Percentiles rank a stretch among this genome's conserved stretches.
phyloP scores from a whole-genome alignment of 2,329 filamentous ascomycete genomes.

The Didymella sp. region DNA sequence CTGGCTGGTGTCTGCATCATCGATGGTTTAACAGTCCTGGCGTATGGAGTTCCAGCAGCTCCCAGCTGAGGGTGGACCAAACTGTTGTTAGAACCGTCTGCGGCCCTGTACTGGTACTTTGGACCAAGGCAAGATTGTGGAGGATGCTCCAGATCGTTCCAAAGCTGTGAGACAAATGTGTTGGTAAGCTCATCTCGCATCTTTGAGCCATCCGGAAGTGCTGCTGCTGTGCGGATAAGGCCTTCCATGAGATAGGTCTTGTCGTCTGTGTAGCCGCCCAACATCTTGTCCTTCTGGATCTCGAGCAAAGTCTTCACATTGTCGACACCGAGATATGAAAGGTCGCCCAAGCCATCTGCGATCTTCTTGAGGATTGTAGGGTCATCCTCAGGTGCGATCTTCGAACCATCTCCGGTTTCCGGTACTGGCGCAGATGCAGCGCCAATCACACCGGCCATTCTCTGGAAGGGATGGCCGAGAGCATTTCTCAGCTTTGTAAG shows the following conservation, averaged over 20 bases:
- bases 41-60: conserved; percentile 70
- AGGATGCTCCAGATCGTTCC: conserved; percentile 58
- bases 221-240: conserved; percentile 58
- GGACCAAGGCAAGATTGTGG: conserved; percentile 54
- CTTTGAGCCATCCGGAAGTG: conserved; percentile 51
- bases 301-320: conserved; percentile 50
- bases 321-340: conserved; percentile 42
- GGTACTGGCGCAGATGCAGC: conserved; percentile 42
- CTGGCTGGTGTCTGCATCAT: conserved; percentile 65
- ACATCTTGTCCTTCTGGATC: conserved; percentile 47
- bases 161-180: conserved; percentile 55
- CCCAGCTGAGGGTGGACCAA: conserved; percentile 69
- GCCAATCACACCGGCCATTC: conserved; percentile 37
- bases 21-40: conserved; percentile 67
- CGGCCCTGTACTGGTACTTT: conserved; percentile 57
- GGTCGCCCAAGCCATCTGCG: conserved; percentile 40
- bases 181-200: conserved; percentile 53
- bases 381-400: conserved; percentile 45
- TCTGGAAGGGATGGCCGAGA: conserved; percentile 40
- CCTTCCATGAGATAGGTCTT: conserved; percentile 68
- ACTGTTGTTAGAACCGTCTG: conserved; percentile 63
- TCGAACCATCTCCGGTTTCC: conserved; percentile 55
- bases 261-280: conserved; percentile 65
- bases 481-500: conserved; percentile 42
- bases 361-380: conserved; percentile 45